These are phyloP conservation scores for Bruguiera gymnorhiza DNA, from an alignment of 345 rosid species.

Conservation along the genomic window DNA sequence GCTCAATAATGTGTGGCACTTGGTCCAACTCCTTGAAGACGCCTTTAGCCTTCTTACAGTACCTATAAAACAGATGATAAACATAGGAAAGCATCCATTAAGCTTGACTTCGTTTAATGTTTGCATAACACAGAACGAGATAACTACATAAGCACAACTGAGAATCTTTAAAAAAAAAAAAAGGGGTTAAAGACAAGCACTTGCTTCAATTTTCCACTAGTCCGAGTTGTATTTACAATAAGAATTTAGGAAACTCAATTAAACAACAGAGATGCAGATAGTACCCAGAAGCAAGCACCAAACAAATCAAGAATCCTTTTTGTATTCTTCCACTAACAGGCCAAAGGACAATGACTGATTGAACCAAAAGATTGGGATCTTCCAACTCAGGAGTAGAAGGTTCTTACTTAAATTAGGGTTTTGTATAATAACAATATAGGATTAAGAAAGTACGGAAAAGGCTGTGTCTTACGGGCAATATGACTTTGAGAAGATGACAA, in stretches of 20 bases:
- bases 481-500: constrained; percentile 96
- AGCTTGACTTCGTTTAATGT: not conserved
- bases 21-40: constrained; percentile 72
- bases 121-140: not conserved
- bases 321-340: not conserved
- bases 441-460: not conserved
- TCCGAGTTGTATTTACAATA: not conserved
- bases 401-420: no score
- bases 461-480: constrained; percentile 73
- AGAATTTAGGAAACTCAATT: not conserved
- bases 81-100: not conserved
- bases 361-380: not conserved
- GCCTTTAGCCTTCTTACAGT: constrained; percentile 75
- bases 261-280: no score
- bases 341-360: not conserved
- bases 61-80: constrained; percentile 38
- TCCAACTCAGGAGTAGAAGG: not conserved
- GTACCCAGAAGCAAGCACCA: not conserved
- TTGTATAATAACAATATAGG: not conserved
- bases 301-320: not conserved
- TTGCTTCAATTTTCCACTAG: no score
- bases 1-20: constrained; percentile 74
- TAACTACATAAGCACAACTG: not conserved
- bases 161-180: no score
- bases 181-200: no score